These are phyloP conservation scores for Schizosaccharomyces japonicus DNA, from an alignment of 805 yeast species.

Conservation along the genomic window DNA sequence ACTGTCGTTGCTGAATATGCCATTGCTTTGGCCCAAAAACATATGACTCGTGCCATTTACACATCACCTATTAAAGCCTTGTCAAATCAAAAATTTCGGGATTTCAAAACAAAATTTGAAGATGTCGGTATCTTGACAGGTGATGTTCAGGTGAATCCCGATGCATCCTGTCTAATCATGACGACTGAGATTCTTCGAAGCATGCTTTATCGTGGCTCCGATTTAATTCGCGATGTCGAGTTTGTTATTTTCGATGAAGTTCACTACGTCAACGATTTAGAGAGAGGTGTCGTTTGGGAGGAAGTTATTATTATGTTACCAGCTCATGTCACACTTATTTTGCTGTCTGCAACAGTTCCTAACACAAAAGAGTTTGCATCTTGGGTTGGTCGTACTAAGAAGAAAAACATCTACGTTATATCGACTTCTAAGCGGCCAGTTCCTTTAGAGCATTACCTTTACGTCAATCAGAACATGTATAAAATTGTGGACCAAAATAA, in stretches of 20 bases:
- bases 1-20: slow-evolving; percentile 97
- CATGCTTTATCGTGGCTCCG: slow-evolving; percentile 92
- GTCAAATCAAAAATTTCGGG: slow-evolving; percentile 75
- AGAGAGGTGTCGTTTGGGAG: slow-evolving; percentile 98
- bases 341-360: slow-evolving; percentile 94
- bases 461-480: slow-evolving; percentile 54
- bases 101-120: slow-evolving; percentile 54
- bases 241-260: slow-evolving; percentile 95
- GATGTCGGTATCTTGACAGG: slow-evolving; percentile 93
- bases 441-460: slow-evolving; percentile 65
- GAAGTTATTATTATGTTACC: slow-evolving; percentile 95
- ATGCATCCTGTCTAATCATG: slow-evolving; percentile 89
- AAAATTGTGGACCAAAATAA: slow-evolving; percentile 57
- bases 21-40: slow-evolving; percentile 83
- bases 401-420: slow-evolving; percentile 84
- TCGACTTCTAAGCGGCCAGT: slow-evolving; percentile 93
- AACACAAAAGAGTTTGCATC: slow-evolving; percentile 92
- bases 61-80: slow-evolving; percentile 88
- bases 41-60: slow-evolving; percentile 84
- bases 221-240: slow-evolving; percentile 84
- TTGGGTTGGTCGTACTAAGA: slow-evolving; percentile 95
- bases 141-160: slow-evolving; percentile 92
- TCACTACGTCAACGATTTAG: slow-evolving; percentile 89
- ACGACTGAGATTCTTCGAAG: slow-evolving; percentile 88
- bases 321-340: slow-evolving; percentile 76